Conservation (phyloP, 2,329 filamentous ascomycete genomes). For the Fusarium protoensiforme region DNA sequence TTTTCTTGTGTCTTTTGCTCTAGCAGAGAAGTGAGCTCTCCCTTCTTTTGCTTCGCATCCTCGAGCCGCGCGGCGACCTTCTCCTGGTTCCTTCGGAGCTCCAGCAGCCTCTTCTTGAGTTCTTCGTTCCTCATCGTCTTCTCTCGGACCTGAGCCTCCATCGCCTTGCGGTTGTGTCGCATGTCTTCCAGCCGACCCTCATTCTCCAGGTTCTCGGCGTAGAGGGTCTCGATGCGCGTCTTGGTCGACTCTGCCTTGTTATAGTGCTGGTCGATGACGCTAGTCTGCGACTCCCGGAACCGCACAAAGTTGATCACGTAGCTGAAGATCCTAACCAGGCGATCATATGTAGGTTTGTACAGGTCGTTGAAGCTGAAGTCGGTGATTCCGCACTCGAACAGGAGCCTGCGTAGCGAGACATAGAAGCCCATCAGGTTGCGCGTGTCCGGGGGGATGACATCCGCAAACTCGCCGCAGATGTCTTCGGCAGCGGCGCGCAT, state of each 20-base stretch:
- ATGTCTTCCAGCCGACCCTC: conserved; percentile 84
- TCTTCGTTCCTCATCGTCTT: conserved; percentile 90
- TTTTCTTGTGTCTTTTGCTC: conserved; percentile 78
- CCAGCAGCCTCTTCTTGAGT: conserved; percentile 82
- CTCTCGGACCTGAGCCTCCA: conserved; percentile 84
- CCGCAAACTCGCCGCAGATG: conserved; percentile 83
- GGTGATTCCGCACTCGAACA: conserved; percentile 88
- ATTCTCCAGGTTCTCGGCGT: conserved; percentile 87
- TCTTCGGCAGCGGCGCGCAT: conserved; percentile 94
- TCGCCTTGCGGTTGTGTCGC: conserved; percentile 80
- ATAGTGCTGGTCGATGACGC: conserved; percentile 91
- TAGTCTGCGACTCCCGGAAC: conserved; percentile 92
- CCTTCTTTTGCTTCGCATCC: conserved; percentile 83
- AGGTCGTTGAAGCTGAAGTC: conserved; percentile 96
- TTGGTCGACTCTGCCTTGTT: conserved; percentile 91
- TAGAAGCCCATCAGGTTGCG: conserved; percentile 98
- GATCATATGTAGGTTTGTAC: conserved; percentile 88
- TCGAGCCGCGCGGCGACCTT: conserved; percentile 85
- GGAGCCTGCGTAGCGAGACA: conserved; percentile 79
- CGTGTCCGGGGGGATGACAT: conserved; percentile 88
- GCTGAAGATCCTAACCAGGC: conserved; percentile 93
- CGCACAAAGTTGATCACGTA: conserved; percentile 99
- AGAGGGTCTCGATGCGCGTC: conserved; percentile 85
- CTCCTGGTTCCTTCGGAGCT: conserved; percentile 84
- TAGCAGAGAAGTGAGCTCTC: conserved; percentile 75